Evolutionary conservation across 306 rosid species (phyloP), one percentile per base, ranked within the genome.

Genomic region (Argentina anserina): DNA sequence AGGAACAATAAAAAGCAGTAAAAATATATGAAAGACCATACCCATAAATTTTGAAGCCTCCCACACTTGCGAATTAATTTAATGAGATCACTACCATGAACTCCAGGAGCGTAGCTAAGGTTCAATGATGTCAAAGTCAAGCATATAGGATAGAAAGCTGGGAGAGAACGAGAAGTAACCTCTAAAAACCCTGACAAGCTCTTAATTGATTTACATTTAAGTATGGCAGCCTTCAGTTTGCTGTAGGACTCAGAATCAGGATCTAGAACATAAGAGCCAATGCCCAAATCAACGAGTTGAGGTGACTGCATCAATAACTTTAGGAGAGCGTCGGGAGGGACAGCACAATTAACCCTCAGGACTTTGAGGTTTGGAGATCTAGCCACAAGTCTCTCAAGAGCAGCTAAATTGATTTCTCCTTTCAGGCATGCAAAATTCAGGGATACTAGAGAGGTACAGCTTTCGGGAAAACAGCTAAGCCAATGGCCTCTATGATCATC

Each of bases 351-450:
- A 43, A 94, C 69, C 84, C 86, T 88, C 67, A 94, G 78, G 56
- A 88, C 83, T 84, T 77, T 91, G 41, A 94, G 96, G 80, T 91
- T 78, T 0, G 99, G 99, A 74, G 95, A 91, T 81, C 99, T 81
- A 0, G 89, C 90, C 15, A 94, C 95, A 31, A 94, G 95, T 77
- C 93, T 94, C 87, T 88, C 99, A 20, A 94, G 92, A 31, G 91
- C 86, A 17, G 85, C 81, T 50, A 81, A 62, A 75, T 81, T 91
- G 65, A 89, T 73, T 52, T 94, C 97, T 67, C 97, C 99, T 79
- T 86, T 94, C 17, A 91, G 91, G 83, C 99, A 94, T 69, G 97
- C 91, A 76, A 94, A 89, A 84, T 91, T 91, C 58, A 94, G 88
- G 55, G 96, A 91, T 61, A 81, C 89, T 0, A 94, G 97, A 31